Conservation (phyloP, 2,329 filamentous ascomycete genomes). For the Phaeosphaeria sp. region DNA sequence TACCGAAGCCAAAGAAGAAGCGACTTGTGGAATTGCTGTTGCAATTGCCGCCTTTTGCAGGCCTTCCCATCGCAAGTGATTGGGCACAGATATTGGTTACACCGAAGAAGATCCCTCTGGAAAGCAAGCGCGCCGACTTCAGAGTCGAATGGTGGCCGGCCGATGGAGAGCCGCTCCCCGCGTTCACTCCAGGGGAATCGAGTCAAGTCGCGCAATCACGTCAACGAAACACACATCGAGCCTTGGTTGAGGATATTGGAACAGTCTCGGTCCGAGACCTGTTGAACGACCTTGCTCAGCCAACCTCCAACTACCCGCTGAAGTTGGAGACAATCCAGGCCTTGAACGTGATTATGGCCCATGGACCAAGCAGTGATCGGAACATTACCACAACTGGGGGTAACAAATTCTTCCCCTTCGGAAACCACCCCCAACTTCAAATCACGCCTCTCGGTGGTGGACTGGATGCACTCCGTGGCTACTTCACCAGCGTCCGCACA, state of each 20-base stretch:
- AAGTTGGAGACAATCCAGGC: constrained; percentile 62
- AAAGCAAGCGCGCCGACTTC: constrained; percentile 15
- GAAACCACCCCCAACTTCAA: constrained; percentile 55
- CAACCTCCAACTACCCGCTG: constrained; percentile 49
- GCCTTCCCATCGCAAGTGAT: constrained; percentile 46
- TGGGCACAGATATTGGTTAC: constrained; percentile 42
- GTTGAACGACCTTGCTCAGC: constrained; percentile 51
- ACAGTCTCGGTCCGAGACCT: constrained; percentile 48
- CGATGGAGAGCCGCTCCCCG: constrained; percentile 31
- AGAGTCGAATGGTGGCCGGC: constrained; percentile 36
- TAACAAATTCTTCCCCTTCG: constrained; percentile 54
- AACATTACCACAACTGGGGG: constrained; percentile 56
- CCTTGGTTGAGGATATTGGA: constrained; percentile 28
- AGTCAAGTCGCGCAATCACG: constrained; percentile 21
- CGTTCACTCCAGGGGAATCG: constrained; percentile 18
- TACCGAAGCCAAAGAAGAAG: constrained; percentile 52
- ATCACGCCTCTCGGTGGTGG: constrained; percentile 55
- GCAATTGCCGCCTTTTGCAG: constrained; percentile 37
- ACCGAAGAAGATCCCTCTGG: constrained; percentile 30
- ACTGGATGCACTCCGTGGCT: constrained; percentile 65
- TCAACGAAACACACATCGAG: constrained; percentile 21
- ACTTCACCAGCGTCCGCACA: constrained; percentile 66
- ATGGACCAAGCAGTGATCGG: constrained; percentile 52
- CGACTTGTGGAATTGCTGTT: constrained; percentile 57
- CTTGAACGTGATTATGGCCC: constrained; percentile 64